A percentile compares a stretch with the other conserved stretches of the same genome.
These are phyloP conservation scores for Aspergillus wentii DNA, from an alignment of 495 filamentous ascomycete genomes.

Conservation along the genomic window DNA sequence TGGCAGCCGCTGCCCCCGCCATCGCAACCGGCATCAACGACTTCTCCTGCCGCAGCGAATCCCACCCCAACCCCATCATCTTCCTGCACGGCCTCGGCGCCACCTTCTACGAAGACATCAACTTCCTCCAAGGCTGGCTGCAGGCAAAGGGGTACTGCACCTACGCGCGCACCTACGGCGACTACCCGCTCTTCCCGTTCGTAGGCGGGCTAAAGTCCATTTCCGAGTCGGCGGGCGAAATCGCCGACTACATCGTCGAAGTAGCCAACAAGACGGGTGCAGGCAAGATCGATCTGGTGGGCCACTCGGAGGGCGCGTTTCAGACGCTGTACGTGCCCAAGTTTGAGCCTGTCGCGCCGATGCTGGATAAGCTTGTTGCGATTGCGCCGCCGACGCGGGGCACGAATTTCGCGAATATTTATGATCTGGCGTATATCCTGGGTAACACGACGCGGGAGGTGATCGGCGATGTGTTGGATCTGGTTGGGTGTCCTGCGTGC, in stretches of 20 bases:
- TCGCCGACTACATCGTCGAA: constrained; percentile 43
- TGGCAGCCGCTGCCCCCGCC: constrained; percentile 35
- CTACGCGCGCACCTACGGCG: constrained; percentile 48
- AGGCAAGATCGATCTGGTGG: constrained; percentile 44
- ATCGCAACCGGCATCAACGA: constrained; percentile 29
- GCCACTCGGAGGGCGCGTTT: constrained; percentile 52
- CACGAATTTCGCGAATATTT: constrained; percentile 42
- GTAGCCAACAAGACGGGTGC: constrained; percentile 37
- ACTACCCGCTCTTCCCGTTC: constrained; percentile 38
- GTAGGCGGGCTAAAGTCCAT: constrained; percentile 43
- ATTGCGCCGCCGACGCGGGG: constrained; percentile 49
- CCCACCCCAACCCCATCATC: constrained; percentile 43
- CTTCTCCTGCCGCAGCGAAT: constrained; percentile 31
- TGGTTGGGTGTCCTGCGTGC: constrained; percentile 43
- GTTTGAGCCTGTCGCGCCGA: constrained; percentile 32
- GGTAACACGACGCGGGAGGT: constrained; percentile 29
- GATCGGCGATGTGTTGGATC: constrained; percentile 27
- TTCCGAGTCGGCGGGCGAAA: constrained; percentile 40
- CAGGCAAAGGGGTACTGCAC: constrained; percentile 48
- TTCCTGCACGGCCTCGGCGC: constrained; percentile 50
- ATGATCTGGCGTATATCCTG: constrained; percentile 39
- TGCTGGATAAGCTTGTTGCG: constrained; percentile 42
- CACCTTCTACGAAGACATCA: constrained; percentile 47
- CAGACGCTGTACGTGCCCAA: constrained; percentile 50
- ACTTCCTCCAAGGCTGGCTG: constrained; percentile 47